Conservation (phyloP, 202 grass and related monocot species). For the Schoenoplectus tabernaemontani region DNA sequence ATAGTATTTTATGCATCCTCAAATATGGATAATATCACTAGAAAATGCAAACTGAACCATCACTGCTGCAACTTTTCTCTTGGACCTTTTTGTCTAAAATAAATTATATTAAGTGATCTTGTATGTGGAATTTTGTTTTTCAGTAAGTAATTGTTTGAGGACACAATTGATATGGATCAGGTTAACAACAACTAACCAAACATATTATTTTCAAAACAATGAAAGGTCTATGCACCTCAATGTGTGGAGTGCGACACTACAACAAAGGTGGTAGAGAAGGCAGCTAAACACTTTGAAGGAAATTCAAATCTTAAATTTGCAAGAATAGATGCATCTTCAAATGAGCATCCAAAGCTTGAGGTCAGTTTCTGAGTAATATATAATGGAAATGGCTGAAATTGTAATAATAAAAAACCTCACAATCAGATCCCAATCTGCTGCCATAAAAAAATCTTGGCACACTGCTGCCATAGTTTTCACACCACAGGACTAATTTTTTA, state of each 20-base stretch:
- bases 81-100: neutral
- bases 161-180: conserved; percentile 5
- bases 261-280: conserved; percentile 69
- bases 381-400: conserved; percentile 1
- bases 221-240: conserved; percentile 68
- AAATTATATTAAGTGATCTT: neutral
- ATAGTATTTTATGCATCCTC: neutral
- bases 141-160: neutral
- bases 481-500: too few species aligned
- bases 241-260: conserved; percentile 72
- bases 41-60: neutral
- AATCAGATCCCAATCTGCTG: neutral
- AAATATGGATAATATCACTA: neutral
- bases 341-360: conserved; percentile 94
- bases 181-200: neutral
- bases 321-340: conserved; percentile 86
- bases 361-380: conserved; percentile 32
- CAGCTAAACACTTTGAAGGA: conserved; percentile 70
- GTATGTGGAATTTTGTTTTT: neutral
- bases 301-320: conserved; percentile 65
- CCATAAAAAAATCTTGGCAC: too few species aligned
- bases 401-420: neutral
- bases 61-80: neutral
- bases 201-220: conserved; percentile 23
- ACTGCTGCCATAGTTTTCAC: too few species aligned